These are phyloP conservation scores for Cryptococcus amylolentus DNA, from an alignment of 1,284 basidiomycete genomes.

Conservation along the genomic window DNA sequence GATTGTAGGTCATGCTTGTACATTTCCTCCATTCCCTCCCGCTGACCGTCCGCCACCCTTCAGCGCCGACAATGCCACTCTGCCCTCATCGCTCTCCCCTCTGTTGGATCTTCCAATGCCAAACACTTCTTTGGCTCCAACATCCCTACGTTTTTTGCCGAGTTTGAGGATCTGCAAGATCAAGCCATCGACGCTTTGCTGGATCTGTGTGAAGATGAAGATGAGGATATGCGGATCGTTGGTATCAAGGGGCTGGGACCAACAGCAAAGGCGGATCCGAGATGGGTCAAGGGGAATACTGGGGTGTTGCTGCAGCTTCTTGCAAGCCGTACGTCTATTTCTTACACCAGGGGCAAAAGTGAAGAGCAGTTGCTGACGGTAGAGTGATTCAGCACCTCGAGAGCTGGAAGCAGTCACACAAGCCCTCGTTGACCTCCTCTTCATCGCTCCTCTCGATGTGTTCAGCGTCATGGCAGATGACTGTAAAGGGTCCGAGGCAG, in stretches of 20 bases:
- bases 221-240: slow-evolving; percentile 32
- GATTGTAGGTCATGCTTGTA: slow-evolving; percentile 8
- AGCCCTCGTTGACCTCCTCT: slow-evolving; percentile 20
- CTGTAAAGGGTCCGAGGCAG: slow-evolving; percentile 22
- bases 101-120: slow-evolving; percentile 15
- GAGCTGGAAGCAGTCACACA: slow-evolving; percentile 27
- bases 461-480: slow-evolving; percentile 32
- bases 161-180: slow-evolving; percentile 38
- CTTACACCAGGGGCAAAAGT: neutral
- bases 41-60: neutral
- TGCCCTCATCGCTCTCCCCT: slow-evolving; percentile 23
- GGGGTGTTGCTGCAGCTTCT: slow-evolving; percentile 36
- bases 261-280: slow-evolving; percentile 31
- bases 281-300: slow-evolving; percentile 38
- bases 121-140: slow-evolving; percentile 27
- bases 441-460: slow-evolving; percentile 23
- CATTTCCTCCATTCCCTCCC: neutral
- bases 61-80: slow-evolving; percentile 20
- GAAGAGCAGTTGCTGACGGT: neutral
- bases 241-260: slow-evolving; percentile 33
- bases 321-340: slow-evolving; percentile 29
- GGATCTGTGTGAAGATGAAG: slow-evolving; percentile 39
- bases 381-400: slow-evolving; percentile 15
- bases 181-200: slow-evolving; percentile 31
- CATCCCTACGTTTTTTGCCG: slow-evolving; percentile 24